Evolutionary conservation across 495 filamentous ascomycete genomes (phyloP).

Genomic region (Glarea lozoyensis): DNA sequence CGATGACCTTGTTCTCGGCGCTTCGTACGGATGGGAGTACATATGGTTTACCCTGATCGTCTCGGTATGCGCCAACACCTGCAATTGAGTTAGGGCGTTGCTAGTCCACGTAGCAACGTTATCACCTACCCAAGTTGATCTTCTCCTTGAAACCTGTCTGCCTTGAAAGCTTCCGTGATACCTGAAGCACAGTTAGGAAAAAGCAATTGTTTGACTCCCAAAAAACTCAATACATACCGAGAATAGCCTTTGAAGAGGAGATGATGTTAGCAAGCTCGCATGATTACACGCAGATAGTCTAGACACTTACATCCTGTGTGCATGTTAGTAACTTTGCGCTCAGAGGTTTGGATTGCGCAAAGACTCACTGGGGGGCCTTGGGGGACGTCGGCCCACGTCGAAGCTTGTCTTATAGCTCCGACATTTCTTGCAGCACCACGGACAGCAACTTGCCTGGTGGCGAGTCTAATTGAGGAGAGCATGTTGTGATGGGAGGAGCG

Average conservation of each 20-base stretch:
- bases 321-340: slow-evolving; percentile 23
- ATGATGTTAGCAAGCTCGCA: slow-evolving; percentile 9
- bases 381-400: slow-evolving; percentile 81
- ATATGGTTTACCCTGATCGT: slow-evolving; percentile 94
- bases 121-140: slow-evolving; percentile 80
- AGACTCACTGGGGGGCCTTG: slow-evolving; percentile 85
- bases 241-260: slow-evolving; percentile 52
- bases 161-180: slow-evolving; percentile 99
- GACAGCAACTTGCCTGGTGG: slow-evolving; percentile 43
- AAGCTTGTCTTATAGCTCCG: slow-evolving; percentile 57
- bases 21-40: slow-evolving; percentile 87
- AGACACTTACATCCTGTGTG: slow-evolving; percentile 50
- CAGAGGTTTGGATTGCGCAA: slow-evolving; percentile 19
- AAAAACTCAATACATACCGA: slow-evolving; percentile 42
- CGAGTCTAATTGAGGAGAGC: slow-evolving; percentile 49
- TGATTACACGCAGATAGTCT: not conserved
- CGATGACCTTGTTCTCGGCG: slow-evolving; percentile 81
- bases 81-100: slow-evolving; percentile 6
- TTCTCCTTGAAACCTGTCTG: slow-evolving; percentile 83
- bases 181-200: slow-evolving; percentile 34
- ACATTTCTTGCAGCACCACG: slow-evolving; percentile 38
- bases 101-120: slow-evolving; percentile 15
- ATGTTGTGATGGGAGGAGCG: slow-evolving; percentile 25
- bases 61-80: slow-evolving; percentile 79
- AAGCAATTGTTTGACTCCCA: slow-evolving; percentile 1